Percentiles rank a stretch among this genome's conserved stretches.
These are phyloP conservation scores for Gamarada debralockiae DNA, from an alignment of 495 filamentous ascomycete species.

Conservation along the genomic window DNA sequence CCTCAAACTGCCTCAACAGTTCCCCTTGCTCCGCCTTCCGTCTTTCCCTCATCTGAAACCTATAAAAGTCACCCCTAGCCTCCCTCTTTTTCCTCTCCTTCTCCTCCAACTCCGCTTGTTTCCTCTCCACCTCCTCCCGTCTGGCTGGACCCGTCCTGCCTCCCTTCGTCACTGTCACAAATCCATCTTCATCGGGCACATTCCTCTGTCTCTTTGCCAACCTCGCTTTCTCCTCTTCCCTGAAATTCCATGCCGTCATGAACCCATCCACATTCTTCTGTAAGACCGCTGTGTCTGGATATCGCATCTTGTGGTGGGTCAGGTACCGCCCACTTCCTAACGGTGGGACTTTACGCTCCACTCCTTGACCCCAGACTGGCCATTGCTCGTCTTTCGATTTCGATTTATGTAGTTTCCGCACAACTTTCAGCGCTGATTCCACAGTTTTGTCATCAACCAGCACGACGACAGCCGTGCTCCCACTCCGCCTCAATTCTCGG, in stretches of 20 bases:
- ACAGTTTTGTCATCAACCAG: slow-evolving; percentile 79
- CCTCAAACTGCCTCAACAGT: slow-evolving; percentile 61
- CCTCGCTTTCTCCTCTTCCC: slow-evolving; percentile 62
- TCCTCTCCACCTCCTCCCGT: slow-evolving; percentile 68
- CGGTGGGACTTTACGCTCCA: slow-evolving; percentile 46
- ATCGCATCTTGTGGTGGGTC: slow-evolving; percentile 61
- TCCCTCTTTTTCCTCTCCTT: slow-evolving; percentile 59
- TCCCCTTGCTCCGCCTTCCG: slow-evolving; percentile 76
- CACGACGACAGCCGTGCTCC: slow-evolving; percentile 71
- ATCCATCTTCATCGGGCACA: slow-evolving; percentile 91
- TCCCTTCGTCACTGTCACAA: slow-evolving; percentile 84
- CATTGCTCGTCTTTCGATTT: slow-evolving; percentile 31
- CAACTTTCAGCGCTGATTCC: slow-evolving; percentile 67
- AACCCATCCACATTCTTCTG: slow-evolving; percentile 74
- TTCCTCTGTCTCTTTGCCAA: slow-evolving; percentile 59
- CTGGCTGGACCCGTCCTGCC: slow-evolving; percentile 68
- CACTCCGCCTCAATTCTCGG: slow-evolving; percentile 63
- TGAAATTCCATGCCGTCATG: slow-evolving; percentile 66
- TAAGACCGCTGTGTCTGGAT: slow-evolving; percentile 59
- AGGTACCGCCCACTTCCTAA: slow-evolving; percentile 62
- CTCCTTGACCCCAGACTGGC: slow-evolving; percentile 61
- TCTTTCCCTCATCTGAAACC: slow-evolving; percentile 88
- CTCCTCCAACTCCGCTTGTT: slow-evolving; percentile 71
- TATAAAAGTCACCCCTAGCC: slow-evolving; percentile 78
- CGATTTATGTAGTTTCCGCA: slow-evolving; percentile 56